Evolutionary conservation across 495 filamentous ascomycete species (phyloP), one percentile per base, ranked within the genome.

Genomic region (Saxophila tyrrhenica): DNA sequence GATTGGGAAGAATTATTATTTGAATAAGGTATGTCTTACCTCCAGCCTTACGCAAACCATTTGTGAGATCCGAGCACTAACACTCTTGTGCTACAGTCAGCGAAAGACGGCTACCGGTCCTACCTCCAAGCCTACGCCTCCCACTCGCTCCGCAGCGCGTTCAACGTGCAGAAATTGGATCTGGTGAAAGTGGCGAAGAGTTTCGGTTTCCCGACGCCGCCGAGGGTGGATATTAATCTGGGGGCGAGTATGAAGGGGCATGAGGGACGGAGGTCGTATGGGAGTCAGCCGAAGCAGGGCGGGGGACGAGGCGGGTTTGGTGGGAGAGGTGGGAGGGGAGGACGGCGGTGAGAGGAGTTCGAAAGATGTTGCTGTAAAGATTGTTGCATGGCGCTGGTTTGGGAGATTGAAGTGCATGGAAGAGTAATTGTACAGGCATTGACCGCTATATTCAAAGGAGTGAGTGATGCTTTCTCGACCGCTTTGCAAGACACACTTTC

Each of bases 111-210:
- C 39, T 86, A 84, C 63, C 78, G 84, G 25, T 86, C 86, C 13
- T 98, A 98, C 65, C 78, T 98, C 15, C 86, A 95, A 61, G 92
- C 92, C 0, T 98, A 98, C 57, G 89, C 91, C 17, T 89, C 84
- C 24, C 92, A 98, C 69, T 85, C 81, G 53, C 77, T 96, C 48
- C 81, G 91, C 29, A 85, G 86, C 13, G 85, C 95, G 32, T 98
- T 95, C 64, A 89, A 98, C 66, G 81, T 98, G 24, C 74, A 96
- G 65, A 92, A 94, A 68, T 77, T 98, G 9, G 92, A 98, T 69
- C 75, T 97, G 32, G 78, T 85, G 56, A 95, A 95, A 73, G 85
- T 98, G 16, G 89, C 92, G 46, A 95, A 91, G 78, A 80, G 84
- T 46, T 98, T 96, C 64, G 92, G 92, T 0, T 98, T 98, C 67